Evolutionary conservation across 306 rosid species (phyloP).

Genomic region (Trichosanthes cucumerina): DNA sequence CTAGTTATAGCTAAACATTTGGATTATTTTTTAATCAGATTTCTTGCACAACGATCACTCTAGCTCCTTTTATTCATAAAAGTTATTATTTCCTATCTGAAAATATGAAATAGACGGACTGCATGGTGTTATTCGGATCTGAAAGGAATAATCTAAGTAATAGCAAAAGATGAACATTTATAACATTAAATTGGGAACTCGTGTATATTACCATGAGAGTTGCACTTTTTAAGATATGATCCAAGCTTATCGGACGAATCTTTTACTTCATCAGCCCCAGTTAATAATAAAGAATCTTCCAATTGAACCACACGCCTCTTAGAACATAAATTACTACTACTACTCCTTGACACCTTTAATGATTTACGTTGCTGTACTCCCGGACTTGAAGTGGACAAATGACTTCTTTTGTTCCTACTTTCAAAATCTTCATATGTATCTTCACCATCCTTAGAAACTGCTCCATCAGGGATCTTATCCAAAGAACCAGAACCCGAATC

Average conservation of each 20-base stretch:
- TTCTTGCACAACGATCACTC: background rate
- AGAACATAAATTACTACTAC: slow-evolving; percentile 23
- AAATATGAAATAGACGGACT: background rate
- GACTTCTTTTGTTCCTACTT: slow-evolving; percentile 28
- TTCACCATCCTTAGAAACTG: slow-evolving; percentile 32
- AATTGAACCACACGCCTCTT: slow-evolving; percentile 49
- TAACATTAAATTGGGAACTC: background rate
- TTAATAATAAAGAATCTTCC: slow-evolving; percentile 29
- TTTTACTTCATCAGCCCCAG: slow-evolving; percentile 41
- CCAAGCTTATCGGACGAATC: slow-evolving; percentile 43
- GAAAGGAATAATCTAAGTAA: background rate
- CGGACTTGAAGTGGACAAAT: slow-evolving; percentile 25
- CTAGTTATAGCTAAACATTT: background rate
- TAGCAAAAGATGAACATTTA: background rate
- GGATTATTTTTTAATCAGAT: background rate
- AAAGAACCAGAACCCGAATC: slow-evolving; percentile 30
- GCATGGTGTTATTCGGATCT: background rate
- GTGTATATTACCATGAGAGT: slow-evolving; percentile 46
- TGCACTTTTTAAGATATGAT: slow-evolving; percentile 33
- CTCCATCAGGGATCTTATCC: slow-evolving; percentile 27
- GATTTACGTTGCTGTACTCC: slow-evolving; percentile 34
- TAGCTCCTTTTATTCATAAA: background rate
- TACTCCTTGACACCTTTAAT: slow-evolving; percentile 41
- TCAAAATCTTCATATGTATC: slow-evolving; percentile 23
- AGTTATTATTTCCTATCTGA: background rate